Percentiles rank a stretch among this genome's conserved stretches.
Evolutionary conservation across 345 rosid genomes (phyloP).

Genomic region (Eucalyptus lansdowneana): DNA sequence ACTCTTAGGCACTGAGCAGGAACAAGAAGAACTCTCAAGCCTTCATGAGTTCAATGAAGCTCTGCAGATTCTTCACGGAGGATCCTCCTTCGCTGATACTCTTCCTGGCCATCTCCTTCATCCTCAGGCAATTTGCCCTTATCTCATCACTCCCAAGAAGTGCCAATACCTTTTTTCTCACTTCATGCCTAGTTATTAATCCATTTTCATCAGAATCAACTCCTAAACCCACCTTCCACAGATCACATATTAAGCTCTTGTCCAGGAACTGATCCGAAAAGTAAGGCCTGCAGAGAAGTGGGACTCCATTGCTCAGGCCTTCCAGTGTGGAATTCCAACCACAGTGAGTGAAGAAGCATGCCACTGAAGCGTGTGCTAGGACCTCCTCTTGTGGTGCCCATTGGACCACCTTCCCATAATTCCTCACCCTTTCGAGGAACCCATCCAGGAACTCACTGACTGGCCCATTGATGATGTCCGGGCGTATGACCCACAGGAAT

Average conservation of each 20-base stretch:
- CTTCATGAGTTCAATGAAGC: no score
- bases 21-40: no score
- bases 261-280: slow-evolving; percentile 8
- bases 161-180: not conserved
- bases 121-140: not conserved
- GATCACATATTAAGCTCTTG: slow-evolving; percentile 4
- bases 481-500: slow-evolving; percentile 20
- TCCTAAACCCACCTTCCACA: not conserved
- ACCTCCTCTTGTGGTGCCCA: slow-evolving; percentile 16
- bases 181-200: not conserved
- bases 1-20: not conserved
- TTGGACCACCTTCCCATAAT: not conserved
- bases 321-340: slow-evolving; percentile 1
- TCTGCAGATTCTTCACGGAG: not conserved
- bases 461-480: not conserved
- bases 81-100: slow-evolving; percentile 7
- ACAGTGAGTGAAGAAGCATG: slow-evolving; percentile 18
- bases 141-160: not conserved
- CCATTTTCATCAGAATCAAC: not conserved
- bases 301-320: slow-evolving; percentile 11
- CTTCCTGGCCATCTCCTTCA: slow-evolving; percentile 9
- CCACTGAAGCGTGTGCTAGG: slow-evolving; percentile 6
- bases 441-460: not conserved
- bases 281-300: slow-evolving; percentile 26
- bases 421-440: not conserved